phyloP scores from a whole-genome alignment of 306 rosid genomes.

The barrel medic (Medicago truncatula) region DNA sequence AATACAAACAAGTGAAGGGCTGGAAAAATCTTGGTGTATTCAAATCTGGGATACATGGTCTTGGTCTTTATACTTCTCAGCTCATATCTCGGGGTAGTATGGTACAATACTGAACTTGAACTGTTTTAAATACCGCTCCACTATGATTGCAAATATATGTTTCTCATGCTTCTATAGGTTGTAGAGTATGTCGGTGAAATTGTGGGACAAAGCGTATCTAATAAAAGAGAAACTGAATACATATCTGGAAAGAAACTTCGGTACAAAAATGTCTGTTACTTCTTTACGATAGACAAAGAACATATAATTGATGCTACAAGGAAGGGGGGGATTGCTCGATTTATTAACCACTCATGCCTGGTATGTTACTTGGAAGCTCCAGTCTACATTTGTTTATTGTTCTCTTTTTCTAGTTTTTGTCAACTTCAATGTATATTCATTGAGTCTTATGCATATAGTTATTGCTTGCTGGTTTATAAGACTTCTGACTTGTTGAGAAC shows the following conservation, averaged over 20 bases:
- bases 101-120: constrained; percentile 50
- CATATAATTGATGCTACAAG: constrained; percentile 77
- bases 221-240: constrained; percentile 73
- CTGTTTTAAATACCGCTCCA: background rate
- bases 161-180: constrained; percentile 55
- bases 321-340: constrained; percentile 83
- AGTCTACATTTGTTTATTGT: constrained; percentile 7
- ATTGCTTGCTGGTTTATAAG: constrained; percentile 7
- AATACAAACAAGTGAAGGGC: constrained; percentile 59
- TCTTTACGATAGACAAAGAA: constrained; percentile 74
- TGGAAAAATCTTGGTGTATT: constrained; percentile 55
- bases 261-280: constrained; percentile 82
- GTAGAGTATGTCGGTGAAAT: constrained; percentile 82
- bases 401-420: background rate
- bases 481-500: constrained; percentile 12
- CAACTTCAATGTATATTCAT: background rate
- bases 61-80: constrained; percentile 79
- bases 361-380: constrained; percentile 43
- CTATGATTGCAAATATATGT: constrained; percentile 20
- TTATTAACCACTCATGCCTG: constrained; percentile 82
- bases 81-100: constrained; percentile 68
- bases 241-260: constrained; percentile 69
- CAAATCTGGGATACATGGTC: constrained; percentile 81
- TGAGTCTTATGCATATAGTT: background rate
- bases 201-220: constrained; percentile 68